Conservation (phyloP, 495 filamentous ascomycete genomes). For the Talaromyces thailandensis region DNA sequence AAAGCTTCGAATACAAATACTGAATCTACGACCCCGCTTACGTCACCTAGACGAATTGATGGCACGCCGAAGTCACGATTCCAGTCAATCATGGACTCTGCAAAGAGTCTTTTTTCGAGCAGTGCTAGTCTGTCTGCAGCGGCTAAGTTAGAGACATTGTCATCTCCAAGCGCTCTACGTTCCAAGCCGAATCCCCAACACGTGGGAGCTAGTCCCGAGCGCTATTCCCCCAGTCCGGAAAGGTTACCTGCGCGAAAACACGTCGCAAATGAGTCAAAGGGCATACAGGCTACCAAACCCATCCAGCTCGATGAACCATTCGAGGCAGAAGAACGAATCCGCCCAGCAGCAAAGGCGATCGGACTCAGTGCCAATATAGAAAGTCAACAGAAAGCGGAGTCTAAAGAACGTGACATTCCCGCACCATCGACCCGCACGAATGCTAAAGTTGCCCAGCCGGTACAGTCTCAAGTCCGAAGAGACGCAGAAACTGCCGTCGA, state of each 20-base stretch:
- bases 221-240: background rate
- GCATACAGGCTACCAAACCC: background rate
- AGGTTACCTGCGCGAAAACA: background rate
- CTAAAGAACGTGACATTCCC: slow-evolving; percentile 10
- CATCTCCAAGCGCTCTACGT: slow-evolving; percentile 28
- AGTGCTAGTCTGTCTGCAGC: slow-evolving; percentile 72
- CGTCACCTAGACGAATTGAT: slow-evolving; percentile 65
- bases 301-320: slow-evolving; percentile 9
- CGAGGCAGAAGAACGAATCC: background rate
- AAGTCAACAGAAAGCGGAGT: slow-evolving; percentile 23
- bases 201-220: background rate
- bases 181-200: slow-evolving; percentile 11
- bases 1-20: slow-evolving; percentile 21
- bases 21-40: slow-evolving; percentile 55
- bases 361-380: slow-evolving; percentile 1
- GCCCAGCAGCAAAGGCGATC: background rate
- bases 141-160: slow-evolving; percentile 53
- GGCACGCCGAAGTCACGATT: slow-evolving; percentile 82
- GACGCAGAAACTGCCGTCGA: slow-evolving; percentile 27
- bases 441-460: slow-evolving; percentile 33
- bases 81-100: slow-evolving; percentile 78
- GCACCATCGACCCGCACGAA: slow-evolving; percentile 27
- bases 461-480: slow-evolving; percentile 39
- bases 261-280: background rate
- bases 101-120: slow-evolving; percentile 72